Conservation (phyloP, 2,329 filamentous ascomycete genomes). For the Microthyrium microscopicum region DNA sequence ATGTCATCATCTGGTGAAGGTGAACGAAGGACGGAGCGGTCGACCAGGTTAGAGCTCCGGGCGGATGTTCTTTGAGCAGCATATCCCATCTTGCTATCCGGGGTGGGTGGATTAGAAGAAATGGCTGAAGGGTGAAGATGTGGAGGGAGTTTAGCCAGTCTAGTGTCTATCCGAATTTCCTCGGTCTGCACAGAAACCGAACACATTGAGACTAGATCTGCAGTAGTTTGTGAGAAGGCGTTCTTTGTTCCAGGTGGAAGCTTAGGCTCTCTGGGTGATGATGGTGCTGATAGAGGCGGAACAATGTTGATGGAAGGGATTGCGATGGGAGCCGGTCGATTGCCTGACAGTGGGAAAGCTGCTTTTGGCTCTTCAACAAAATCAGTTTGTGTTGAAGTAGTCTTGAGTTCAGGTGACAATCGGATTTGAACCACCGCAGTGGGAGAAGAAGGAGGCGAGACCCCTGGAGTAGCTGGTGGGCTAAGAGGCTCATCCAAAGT, state of each 20-base stretch:
- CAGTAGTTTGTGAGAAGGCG: constrained; percentile 61
- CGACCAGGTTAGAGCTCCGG: too few species aligned
- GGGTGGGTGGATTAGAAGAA: constrained; percentile 31
- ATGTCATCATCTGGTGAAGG: constrained; percentile 10
- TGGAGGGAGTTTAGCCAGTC: constrained; percentile 57
- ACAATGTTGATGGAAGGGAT: constrained; percentile 86
- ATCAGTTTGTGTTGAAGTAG: constrained; percentile 46
- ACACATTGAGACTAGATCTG: constrained; percentile 28
- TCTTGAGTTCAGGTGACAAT: constrained; percentile 29
- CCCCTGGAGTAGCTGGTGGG: constrained; percentile 47
- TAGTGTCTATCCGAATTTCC: constrained; percentile 68
- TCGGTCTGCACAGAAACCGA: constrained; percentile 68
- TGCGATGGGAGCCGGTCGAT: constrained; percentile 23
- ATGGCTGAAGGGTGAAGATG: constrained; percentile 70
- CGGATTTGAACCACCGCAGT: constrained; percentile 22
- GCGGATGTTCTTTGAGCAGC: too few species aligned
- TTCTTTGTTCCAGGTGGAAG: constrained; percentile 71
- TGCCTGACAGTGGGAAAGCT: constrained; percentile 13
- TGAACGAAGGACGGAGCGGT: constrained; percentile 4
- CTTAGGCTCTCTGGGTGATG: constrained; percentile 47
- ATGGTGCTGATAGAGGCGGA: constrained; percentile 69
- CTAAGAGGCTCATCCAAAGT: constrained; percentile 42
- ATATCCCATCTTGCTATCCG: too few species aligned
- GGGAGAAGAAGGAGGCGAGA: constrained; percentile 22
- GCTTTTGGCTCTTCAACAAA: constrained; percentile 17